phyloP scores from a whole-genome alignment of 78 protist species.

The Dictyostelium brefeldianum region DNA sequence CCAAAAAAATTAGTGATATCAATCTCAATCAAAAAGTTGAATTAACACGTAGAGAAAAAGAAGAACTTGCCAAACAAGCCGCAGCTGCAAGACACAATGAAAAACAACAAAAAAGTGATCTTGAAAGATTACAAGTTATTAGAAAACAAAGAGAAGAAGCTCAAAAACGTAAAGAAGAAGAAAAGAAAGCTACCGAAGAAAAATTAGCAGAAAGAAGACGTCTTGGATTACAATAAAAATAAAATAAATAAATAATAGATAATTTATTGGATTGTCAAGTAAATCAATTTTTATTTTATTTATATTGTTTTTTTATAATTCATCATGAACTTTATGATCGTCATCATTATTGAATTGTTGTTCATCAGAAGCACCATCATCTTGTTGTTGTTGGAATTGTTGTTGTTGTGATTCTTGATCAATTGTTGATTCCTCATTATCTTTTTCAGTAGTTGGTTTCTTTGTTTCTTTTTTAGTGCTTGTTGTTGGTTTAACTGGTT shows the following conservation, averaged over 20 bases:
- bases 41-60: conserved; percentile 69
- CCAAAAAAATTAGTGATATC: conserved; percentile 44
- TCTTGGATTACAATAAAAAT: background rate
- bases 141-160: conserved; percentile 84
- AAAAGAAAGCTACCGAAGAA: conserved; percentile 69
- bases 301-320: conserved; percentile 56
- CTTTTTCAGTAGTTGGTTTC: background rate
- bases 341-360: conserved; percentile 20
- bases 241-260: background rate
- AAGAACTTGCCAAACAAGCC: conserved; percentile 61
- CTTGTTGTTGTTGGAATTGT: background rate
- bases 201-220: conserved; percentile 52
- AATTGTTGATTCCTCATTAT: background rate
- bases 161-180: conserved; percentile 78
- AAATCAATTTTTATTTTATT: no score
- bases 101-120: conserved; percentile 60
- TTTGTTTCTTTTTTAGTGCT: conserved; percentile 1
- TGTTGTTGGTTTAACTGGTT: background rate
- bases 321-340: conserved; percentile 41
- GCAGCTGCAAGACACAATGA: background rate
- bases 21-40: conserved; percentile 6
- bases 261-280: no score
- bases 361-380: conserved; percentile 20
- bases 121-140: conserved; percentile 51
- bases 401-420: conserved; percentile 14